Evolutionary conservation across 345 rosid genomes (phyloP).

Genomic region (Stellera chamaejasme): DNA sequence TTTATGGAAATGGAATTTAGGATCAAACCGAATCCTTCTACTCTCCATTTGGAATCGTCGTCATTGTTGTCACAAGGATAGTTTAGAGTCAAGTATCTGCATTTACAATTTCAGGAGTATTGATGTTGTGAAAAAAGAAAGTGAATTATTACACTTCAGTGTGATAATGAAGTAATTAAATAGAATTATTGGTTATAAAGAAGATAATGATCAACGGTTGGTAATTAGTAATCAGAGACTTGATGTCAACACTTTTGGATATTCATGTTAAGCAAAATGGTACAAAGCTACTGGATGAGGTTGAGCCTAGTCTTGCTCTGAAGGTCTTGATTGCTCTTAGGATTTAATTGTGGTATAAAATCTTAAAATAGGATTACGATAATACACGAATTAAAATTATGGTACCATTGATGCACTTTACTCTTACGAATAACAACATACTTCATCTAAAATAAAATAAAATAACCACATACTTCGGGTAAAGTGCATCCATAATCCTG

Average conservation of each 20-base stretch:
- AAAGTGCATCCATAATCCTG: too few species aligned
- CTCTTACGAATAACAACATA: too few species aligned
- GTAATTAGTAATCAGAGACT: conserved; percentile 35
- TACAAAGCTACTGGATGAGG: conserved; percentile 73
- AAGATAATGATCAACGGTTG: conserved; percentile 50
- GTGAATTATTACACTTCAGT: conserved; percentile 59
- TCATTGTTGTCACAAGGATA: too few species aligned
- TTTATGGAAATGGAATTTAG: too few species aligned
- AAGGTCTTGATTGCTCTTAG: conserved; percentile 55
- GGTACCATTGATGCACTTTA: too few species aligned
- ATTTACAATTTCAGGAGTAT: conserved; percentile 43
- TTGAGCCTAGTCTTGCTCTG: conserved; percentile 66
- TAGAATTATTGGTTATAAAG: conserved; percentile 82
- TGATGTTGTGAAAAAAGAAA: conserved; percentile 52
- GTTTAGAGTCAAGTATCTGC: conserved; percentile 10
- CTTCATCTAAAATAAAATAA: too few species aligned
- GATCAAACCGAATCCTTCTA: too few species aligned
- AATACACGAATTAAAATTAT: too few species aligned
- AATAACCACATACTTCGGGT: too few species aligned
- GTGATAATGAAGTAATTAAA: conserved; percentile 84
- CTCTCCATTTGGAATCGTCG: too few species aligned
- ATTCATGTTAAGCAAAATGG: conserved; percentile 91
- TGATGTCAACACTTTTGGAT: conserved; percentile 63
- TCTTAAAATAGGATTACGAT: too few species aligned
- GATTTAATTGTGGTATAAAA: too few species aligned